Conservation (phyloP, 2,329 filamentous ascomycete genomes). For the Allantophomopsis cytisporea region DNA sequence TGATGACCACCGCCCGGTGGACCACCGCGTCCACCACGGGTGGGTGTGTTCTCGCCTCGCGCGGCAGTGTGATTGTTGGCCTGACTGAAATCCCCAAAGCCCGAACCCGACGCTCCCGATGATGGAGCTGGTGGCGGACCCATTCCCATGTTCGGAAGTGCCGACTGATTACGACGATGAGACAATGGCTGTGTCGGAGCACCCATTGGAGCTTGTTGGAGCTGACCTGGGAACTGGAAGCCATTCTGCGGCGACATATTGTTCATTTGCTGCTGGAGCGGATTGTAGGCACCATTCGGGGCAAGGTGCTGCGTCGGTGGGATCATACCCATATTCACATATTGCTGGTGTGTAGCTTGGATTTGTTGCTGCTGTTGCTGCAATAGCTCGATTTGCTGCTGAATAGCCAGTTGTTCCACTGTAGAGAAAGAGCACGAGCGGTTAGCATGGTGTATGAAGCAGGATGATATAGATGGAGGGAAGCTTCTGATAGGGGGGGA, state of each 20-base stretch:
- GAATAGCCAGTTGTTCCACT: constrained; percentile 97
- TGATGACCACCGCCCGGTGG: constrained; percentile 68
- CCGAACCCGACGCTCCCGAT: constrained; percentile 64
- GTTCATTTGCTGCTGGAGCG: constrained; percentile 66
- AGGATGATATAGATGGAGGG: neutral
- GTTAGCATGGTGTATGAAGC: constrained; percentile 1
- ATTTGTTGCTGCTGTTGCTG: constrained; percentile 98
- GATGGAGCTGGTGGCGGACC: constrained; percentile 85
- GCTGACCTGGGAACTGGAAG: constrained; percentile 80
- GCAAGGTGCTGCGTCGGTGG: constrained; percentile 70
- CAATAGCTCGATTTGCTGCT: constrained; percentile 94
- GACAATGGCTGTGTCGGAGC: constrained; percentile 65
- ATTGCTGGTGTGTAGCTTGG: constrained; percentile 91
- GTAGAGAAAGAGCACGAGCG: constrained; percentile 3
- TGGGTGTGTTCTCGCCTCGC: constrained; percentile 43
- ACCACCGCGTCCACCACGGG: constrained; percentile 58
- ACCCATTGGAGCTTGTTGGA: constrained; percentile 59
- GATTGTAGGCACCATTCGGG: constrained; percentile 58
- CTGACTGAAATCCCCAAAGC: constrained; percentile 70
- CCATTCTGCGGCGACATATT: constrained; percentile 67
- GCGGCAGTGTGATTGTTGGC: constrained; percentile 21
- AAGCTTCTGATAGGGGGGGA: constrained; percentile 13
- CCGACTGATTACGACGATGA: constrained; percentile 97
- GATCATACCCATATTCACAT: constrained; percentile 94
- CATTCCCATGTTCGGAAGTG: constrained; percentile 83